Percentiles rank a stretch among this genome's conserved stretches.
Conservation (phyloP, 2,329 filamentous ascomycete species). For the Lachnellula suecica region DNA sequence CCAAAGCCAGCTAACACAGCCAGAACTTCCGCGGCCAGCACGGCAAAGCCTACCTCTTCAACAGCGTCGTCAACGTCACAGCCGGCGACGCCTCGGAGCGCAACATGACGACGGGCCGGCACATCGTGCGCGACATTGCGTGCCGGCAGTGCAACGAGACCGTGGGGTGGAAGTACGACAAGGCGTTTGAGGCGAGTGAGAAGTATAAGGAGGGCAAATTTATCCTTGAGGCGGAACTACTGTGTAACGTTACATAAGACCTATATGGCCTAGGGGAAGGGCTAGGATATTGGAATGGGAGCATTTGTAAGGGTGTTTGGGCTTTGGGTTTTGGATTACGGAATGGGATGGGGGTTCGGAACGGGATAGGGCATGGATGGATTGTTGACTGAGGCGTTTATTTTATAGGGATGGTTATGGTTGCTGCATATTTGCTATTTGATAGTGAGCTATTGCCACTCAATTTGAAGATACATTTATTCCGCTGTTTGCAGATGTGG, state of each 20-base stretch:
- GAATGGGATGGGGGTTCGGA: background rate
- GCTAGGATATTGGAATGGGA: background rate
- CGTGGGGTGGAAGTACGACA: conserved; percentile 99
- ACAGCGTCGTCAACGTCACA: conserved; percentile 87
- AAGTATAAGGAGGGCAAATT: conserved; percentile 99
- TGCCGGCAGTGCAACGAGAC: conserved; percentile 90
- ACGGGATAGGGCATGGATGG: background rate
- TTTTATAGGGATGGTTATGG: background rate
- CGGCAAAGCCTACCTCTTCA: conserved; percentile 96
- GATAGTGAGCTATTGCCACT: background rate
- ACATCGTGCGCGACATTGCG: conserved; percentile 89
- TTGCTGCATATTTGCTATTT: no score
- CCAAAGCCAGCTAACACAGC: conserved; percentile 7
- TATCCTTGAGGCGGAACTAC: conserved; percentile 88
- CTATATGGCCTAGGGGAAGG: background rate
- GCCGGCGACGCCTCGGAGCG: conserved; percentile 84
- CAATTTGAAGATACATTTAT: no score
- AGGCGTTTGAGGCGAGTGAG: conserved; percentile 86
- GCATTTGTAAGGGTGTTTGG: background rate
- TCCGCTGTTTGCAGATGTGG: no score
- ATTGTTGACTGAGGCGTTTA: background rate
- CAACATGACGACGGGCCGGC: conserved; percentile 95
- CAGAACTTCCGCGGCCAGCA: conserved; percentile 98
- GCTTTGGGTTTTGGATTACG: background rate
- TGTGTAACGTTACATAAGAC: conserved; percentile 68